A percentile compares a stretch with the other conserved stretches of the same genome.
These are phyloP conservation scores for Rhodofomes roseus DNA, from an alignment of 1,284 basidiomycete genomes.

Conservation along the genomic window DNA sequence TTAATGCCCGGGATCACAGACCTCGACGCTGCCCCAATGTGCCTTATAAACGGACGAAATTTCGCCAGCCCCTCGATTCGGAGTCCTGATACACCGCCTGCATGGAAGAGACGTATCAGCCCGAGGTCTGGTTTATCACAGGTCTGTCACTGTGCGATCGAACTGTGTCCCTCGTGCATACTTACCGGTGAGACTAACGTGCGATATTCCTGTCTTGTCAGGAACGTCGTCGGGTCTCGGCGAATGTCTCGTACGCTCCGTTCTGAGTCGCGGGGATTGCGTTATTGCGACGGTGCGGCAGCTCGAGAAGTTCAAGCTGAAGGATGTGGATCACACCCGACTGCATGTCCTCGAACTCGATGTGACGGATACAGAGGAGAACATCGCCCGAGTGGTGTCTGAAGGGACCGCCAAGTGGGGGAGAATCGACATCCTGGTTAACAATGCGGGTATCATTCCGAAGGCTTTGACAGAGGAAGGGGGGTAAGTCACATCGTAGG, in stretches of 20 bases:
- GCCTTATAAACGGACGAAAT: too few species aligned
- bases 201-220: constrained; percentile 13
- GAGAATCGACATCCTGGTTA: constrained; percentile 54
- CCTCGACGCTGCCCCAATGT: too few species aligned
- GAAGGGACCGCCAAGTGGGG: constrained; percentile 42
- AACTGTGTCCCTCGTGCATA: not conserved
- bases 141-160: constrained; percentile 16
- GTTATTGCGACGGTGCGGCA: constrained; percentile 44
- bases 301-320: constrained; percentile 20
- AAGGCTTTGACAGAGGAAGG: constrained; percentile 32
- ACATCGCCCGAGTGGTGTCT: constrained; percentile 30
- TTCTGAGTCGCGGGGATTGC: constrained; percentile 48
- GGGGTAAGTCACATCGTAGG: constrained; percentile 18
- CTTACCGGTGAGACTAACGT: too few species aligned
- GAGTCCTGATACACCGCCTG: too few species aligned
- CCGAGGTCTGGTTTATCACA: constrained; percentile 29
- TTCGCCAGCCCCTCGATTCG: too few species aligned
- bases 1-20: too few species aligned
- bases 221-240: constrained; percentile 62
- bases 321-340: constrained; percentile 13
- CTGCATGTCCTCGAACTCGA: constrained; percentile 35
- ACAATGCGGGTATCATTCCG: constrained; percentile 49
- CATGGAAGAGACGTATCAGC: not conserved
- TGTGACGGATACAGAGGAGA: constrained; percentile 28
- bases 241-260: constrained; percentile 44